phyloP scores from a whole-genome alignment of 2,329 filamentous ascomycete species.

The Xylariaceae sp. region DNA sequence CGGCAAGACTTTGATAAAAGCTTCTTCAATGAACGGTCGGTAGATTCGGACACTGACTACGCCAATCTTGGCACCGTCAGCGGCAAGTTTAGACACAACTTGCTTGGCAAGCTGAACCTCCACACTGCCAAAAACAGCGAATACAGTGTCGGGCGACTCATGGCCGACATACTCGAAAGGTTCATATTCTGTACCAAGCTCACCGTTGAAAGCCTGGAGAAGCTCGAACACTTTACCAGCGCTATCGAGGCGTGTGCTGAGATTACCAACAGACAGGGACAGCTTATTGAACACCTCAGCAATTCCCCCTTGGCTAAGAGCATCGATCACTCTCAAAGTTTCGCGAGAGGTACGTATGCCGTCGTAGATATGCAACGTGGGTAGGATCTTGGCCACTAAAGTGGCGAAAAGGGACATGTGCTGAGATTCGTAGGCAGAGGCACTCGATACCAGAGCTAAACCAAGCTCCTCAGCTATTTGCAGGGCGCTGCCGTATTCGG shows the following conservation, averaged over 20 bases:
- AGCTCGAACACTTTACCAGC: conserved; percentile 74
- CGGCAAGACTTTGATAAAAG: conserved; percentile 84
- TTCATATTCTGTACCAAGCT: conserved; percentile 91
- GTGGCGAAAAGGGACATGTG: conserved; percentile 94
- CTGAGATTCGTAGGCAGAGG: conserved; percentile 88
- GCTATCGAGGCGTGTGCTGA: conserved; percentile 72
- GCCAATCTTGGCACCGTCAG: conserved; percentile 78
- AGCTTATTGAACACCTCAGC: conserved; percentile 71
- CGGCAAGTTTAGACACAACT: conserved; percentile 74
- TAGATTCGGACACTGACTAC: conserved; percentile 92
- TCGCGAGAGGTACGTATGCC: conserved; percentile 83
- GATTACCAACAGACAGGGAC: conserved; percentile 61
- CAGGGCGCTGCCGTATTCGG: conserved; percentile 84
- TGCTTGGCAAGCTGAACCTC: conserved; percentile 87
- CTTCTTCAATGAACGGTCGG: conserved; percentile 92
- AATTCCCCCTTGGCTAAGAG: conserved; percentile 74
- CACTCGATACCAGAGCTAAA: conserved; percentile 82
- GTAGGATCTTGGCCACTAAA: conserved; percentile 75
- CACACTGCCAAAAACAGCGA: conserved; percentile 91
- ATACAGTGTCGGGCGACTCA: conserved; percentile 75
- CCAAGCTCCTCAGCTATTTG: conserved; percentile 88
- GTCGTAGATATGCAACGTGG: conserved; percentile 89
- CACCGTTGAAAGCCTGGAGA: conserved; percentile 79
- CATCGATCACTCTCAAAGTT: conserved; percentile 81
- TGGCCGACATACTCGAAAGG: conserved; percentile 96